A percentile compares a stretch with the other conserved stretches of the same genome.
Evolutionary conservation across 1,139 yeast species (phyloP).

Genomic region (Candida tunisiensis): DNA sequence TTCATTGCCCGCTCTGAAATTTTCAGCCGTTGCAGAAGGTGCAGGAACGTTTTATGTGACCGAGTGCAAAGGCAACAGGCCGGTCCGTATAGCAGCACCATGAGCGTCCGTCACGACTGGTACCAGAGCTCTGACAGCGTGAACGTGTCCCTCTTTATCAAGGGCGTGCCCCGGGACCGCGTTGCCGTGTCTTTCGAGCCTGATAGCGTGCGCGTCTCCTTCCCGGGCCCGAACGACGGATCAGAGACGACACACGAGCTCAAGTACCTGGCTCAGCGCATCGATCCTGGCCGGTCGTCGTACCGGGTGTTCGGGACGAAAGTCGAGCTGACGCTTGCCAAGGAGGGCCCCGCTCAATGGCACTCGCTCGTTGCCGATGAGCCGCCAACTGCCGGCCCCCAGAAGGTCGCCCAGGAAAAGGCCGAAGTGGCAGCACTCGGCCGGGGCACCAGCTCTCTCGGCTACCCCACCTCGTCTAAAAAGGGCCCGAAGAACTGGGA

Average conservation of each 20-base stretch:
- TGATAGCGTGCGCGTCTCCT: conserved; percentile 14
- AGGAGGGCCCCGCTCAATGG: conserved; percentile 23
- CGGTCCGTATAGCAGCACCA: too few relatives aligned
- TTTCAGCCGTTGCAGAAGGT: too few relatives aligned
- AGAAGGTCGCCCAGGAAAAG: not conserved
- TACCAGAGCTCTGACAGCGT: conserved; percentile 18
- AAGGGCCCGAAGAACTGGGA: conserved; percentile 85
- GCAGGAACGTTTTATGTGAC: too few relatives aligned
- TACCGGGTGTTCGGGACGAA: conserved; percentile 53
- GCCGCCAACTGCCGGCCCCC: conserved; percentile 4
- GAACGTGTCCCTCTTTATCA: conserved; percentile 57
- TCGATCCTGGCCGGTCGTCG: conserved; percentile 29
- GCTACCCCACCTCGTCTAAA: too few relatives aligned
- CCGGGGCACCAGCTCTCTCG: too few relatives aligned
- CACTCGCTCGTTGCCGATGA: conserved; percentile 14
- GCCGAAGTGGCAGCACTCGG: not conserved
- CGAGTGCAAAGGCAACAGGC: too few relatives aligned
- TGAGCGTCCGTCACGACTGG: conserved; percentile 8
- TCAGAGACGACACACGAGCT: conserved; percentile 24
- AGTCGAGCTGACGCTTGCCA: conserved; percentile 40
- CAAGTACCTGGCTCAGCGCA: conserved; percentile 33
- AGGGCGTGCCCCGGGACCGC: conserved; percentile 34
- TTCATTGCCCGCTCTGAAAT: too few relatives aligned
- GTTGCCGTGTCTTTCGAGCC: conserved; percentile 23
- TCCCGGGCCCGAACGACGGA: conserved; percentile 5